A percentile compares a stretch with the other conserved stretches of the same genome.
phyloP scores from a whole-genome alignment of 108 stramenopile genomes.

The Skeletonema menzelii region DNA sequence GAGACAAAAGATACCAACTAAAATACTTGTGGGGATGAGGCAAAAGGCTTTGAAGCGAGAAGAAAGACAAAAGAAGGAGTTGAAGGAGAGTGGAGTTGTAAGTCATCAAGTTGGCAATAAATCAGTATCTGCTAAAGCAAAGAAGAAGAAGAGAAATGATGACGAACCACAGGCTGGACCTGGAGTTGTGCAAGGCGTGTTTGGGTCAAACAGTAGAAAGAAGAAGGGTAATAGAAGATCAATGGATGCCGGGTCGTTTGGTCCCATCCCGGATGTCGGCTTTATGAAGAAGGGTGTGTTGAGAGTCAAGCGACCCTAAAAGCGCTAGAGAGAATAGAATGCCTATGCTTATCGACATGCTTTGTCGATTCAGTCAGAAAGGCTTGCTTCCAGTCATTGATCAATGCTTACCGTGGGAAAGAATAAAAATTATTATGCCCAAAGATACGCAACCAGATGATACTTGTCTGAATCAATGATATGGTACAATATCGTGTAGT shows the following conservation, averaged over 20 bases:
- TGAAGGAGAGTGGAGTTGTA: slow-evolving; percentile 75
- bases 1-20: slow-evolving; percentile 68
- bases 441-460: not conserved
- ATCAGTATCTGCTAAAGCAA: slow-evolving; percentile 12
- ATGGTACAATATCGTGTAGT: too few relatives aligned
- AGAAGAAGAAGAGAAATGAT: slow-evolving; percentile 22
- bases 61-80: slow-evolving; percentile 52
- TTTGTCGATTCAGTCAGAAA: too few relatives aligned
- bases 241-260: slow-evolving; percentile 46
- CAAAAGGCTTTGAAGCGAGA: slow-evolving; percentile 72
- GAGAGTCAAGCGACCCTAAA: slow-evolving; percentile 46
- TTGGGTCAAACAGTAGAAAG: slow-evolving; percentile 42
- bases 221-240: slow-evolving; percentile 46
- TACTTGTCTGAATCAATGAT: too few relatives aligned
- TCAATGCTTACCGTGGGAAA: too few relatives aligned
- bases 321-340: not conserved
- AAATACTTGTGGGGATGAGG: slow-evolving; percentile 69
- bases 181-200: slow-evolving; percentile 33
- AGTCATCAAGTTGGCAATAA: slow-evolving; percentile 32
- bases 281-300: slow-evolving; percentile 77
- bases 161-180: slow-evolving; percentile 25
- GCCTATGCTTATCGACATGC: too few relatives aligned
- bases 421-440: too few relatives aligned
- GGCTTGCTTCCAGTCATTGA: too few relatives aligned
- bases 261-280: slow-evolving; percentile 78